Evolutionary conservation across 345 rosid genomes (phyloP).

Genomic region (Lepidium didymum): DNA sequence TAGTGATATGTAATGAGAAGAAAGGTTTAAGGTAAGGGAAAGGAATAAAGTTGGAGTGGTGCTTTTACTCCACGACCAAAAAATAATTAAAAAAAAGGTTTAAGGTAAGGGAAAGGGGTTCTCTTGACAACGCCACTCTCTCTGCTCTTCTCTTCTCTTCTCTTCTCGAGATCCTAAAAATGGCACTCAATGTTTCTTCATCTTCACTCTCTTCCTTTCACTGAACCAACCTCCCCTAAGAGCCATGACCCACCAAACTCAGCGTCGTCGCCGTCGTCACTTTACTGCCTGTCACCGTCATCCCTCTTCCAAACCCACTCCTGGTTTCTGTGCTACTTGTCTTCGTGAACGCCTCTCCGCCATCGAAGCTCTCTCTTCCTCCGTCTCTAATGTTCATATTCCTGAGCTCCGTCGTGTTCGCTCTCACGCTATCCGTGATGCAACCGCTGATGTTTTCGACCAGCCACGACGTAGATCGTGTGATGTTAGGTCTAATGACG

Average conservation of each 20-base stretch:
- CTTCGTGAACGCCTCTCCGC: conserved; percentile 76
- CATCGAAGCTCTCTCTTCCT: conserved; percentile 37
- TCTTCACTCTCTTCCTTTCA: conserved; percentile 1
- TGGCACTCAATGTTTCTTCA: conserved; percentile 5
- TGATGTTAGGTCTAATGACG: conserved; percentile 27
- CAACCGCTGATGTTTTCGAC: conserved; percentile 6
- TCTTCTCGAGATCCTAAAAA: conserved; percentile 22
- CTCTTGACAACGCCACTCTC: neutral
- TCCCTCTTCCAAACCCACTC: conserved; percentile 47
- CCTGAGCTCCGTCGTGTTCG: conserved; percentile 25
- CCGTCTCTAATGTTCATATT: neutral
- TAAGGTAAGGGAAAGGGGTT: conserved; percentile 6
- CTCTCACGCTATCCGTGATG: conserved; percentile 21
- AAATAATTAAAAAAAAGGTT: no score
- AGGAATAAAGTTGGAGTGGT: no score
- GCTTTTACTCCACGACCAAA: no score
- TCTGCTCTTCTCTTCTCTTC: neutral
- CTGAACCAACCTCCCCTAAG: conserved; percentile 2
- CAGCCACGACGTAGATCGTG: conserved; percentile 58
- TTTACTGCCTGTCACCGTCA: conserved; percentile 52
- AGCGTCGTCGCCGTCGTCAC: conserved; percentile 38
- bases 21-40: no score
- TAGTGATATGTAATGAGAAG: no score
- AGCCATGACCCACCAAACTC: conserved; percentile 36
- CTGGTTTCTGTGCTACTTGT: conserved; percentile 63